These are phyloP conservation scores for Hyphopichia burtonii DNA, from an alignment of 1,139 yeast genomes.

Conservation along the genomic window DNA sequence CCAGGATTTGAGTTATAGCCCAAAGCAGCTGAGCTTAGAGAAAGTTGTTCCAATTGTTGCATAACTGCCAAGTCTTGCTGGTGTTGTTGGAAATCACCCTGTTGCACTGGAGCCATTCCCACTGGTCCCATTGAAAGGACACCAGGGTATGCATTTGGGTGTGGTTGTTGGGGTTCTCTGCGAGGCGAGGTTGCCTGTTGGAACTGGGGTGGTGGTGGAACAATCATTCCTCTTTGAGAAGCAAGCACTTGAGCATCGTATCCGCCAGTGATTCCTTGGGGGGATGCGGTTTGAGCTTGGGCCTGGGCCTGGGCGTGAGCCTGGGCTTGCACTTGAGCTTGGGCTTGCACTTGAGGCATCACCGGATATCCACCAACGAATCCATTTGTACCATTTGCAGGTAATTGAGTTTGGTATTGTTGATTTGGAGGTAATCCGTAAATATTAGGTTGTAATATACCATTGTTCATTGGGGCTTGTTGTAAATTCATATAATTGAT, in stretches of 20 bases:
- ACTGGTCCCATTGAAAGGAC: neutral
- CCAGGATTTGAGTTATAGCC: constrained; percentile 50
- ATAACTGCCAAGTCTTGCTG: constrained; percentile 38
- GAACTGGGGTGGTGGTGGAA: constrained; percentile 7
- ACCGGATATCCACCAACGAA: constrained; percentile 3
- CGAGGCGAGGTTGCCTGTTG: constrained; percentile 11
- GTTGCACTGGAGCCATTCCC: no score
- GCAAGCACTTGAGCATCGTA: constrained; percentile 4
- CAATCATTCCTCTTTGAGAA: constrained; percentile 7
- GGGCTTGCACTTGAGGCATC: constrained; percentile 11
- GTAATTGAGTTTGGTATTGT: constrained; percentile 3
- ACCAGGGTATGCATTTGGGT: constrained; percentile 5
- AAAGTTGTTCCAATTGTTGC: constrained; percentile 51
- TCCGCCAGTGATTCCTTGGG: neutral
- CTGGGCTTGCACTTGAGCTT: constrained; percentile 1
- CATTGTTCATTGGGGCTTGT: neutral
- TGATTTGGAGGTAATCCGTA: constrained; percentile 2
- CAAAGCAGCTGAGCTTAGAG: constrained; percentile 49
- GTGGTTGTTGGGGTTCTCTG: constrained; percentile 8
- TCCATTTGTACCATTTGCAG: neutral
- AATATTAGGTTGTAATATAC: neutral
- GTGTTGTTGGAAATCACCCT: constrained; percentile 13
- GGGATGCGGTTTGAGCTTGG: constrained; percentile 8
- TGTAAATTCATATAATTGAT: neutral
- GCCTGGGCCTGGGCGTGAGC: constrained; percentile 3